phyloP scores from a whole-genome alignment of 345 rosid genomes.

The Geranium rotundifolium region DNA sequence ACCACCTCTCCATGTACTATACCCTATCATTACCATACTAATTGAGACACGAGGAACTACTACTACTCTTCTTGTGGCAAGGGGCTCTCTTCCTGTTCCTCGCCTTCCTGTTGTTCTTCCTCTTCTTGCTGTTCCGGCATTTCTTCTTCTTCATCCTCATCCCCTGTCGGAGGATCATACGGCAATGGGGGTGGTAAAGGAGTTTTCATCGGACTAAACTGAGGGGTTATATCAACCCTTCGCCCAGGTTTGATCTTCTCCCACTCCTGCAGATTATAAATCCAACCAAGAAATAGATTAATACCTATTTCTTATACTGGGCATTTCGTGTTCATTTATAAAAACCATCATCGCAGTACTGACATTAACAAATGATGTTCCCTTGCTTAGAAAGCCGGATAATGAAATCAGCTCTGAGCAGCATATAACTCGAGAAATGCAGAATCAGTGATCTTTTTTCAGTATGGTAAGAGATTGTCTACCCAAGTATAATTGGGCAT shows the following conservation, averaged over 20 bases:
- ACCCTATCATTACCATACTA: no score
- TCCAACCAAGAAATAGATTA: no score
- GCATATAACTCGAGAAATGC: not conserved
- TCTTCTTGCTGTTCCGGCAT: constrained; percentile 41
- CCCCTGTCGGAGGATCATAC: constrained; percentile 64
- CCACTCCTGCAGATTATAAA: constrained; percentile 76
- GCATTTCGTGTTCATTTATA: no score
- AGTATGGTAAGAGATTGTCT: no score
- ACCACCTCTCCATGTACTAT: no score
- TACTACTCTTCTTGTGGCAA: no score
- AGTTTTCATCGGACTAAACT: constrained; percentile 74
- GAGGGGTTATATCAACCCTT: constrained; percentile 63
- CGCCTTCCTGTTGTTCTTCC: constrained; percentile 28
- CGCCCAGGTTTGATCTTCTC: constrained; percentile 67
- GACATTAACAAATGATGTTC: no score
- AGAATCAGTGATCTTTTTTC: not conserved
- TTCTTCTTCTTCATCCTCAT: constrained; percentile 67
- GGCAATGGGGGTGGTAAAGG: constrained; percentile 69
- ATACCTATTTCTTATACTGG: no score
- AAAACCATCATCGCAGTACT: no score
- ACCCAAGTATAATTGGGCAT: no score
- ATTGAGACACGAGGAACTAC: no score
- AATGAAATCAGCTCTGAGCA: not conserved
- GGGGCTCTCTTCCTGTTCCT: constrained; percentile 44
- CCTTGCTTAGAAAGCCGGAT: not conserved